Base-by-base conservation (phyloP, 2,329 filamentous ascomycete species). In the Fusarium sarcochroum region DNA sequence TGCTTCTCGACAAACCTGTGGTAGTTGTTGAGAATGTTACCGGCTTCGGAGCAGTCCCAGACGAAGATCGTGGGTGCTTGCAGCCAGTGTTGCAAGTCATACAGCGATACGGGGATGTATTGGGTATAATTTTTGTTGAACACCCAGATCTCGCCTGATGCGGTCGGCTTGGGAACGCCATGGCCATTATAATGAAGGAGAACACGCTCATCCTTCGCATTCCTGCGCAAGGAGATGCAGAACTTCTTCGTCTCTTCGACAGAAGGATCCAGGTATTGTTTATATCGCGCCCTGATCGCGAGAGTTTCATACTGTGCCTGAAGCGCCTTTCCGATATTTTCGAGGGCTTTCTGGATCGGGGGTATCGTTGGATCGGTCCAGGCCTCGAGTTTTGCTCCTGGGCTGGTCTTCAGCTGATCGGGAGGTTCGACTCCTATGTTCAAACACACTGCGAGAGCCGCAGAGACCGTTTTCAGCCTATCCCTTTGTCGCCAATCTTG, bases 101-200 rank as follows among this genome's bases (percentile, higher is more conserved):
- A 98, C 10, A 99, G 83, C 1, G 95, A 97, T 42, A 99, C 93
- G 0, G 96, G 96, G 41, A 99, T 99, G 77, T 99, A 99, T 80
- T 99, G 96, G 0, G 96, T 99, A 78, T 98, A 99, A 71, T 93
- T 98, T 73, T 96, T 95, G 80, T 99, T 99, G 80, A 99, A 99
- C 7, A 98, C 97, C 96, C 96, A 99, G 20, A 99, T 97, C 79
- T 99, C 96, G 15, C 96, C 96, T 6, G 95, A 98, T 5, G 92
- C 90, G 1, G 96, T 99, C 5, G 96, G 96, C 75, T 98, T 93
- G 2, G 96, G 96, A 13, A 99, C 96, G 46, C 96, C 96, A 78
- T 99, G 96, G 17, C 96, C 96, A 74, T 99, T 99, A 84, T 99
- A 99, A 78, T 99, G 96, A 74, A 99, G 93, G n/a, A 99, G 84